Percentiles rank a stretch among this genome's conserved stretches.
phyloP scores from a whole-genome alignment of 148 eudicot genomes.

The Salicornia ramosissima region DNA sequence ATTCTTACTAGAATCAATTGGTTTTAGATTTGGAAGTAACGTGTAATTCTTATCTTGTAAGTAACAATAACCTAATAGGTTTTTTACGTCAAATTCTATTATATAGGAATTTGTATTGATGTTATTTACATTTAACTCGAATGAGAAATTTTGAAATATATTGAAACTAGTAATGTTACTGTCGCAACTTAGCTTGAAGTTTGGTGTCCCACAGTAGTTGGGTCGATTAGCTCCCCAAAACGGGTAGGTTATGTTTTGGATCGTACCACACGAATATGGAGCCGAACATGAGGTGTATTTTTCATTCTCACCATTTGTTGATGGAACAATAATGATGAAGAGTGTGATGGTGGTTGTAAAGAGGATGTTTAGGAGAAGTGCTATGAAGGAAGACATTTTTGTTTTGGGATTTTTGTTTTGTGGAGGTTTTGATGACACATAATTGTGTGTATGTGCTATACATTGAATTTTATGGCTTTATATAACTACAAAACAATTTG shows the following conservation, averaged over 20 bases:
- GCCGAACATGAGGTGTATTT: background rate
- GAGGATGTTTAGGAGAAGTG: background rate
- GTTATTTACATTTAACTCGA: background rate
- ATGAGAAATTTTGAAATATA: background rate
- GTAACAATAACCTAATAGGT: background rate
- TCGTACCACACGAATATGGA: background rate
- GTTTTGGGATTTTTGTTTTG: background rate
- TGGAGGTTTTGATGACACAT: background rate
- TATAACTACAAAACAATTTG: background rate
- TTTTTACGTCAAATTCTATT: background rate
- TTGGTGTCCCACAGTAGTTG: background rate
- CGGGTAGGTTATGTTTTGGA: background rate
- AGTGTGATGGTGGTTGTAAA: background rate
- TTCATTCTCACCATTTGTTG: background rate
- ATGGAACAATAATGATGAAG: background rate
- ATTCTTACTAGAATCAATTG: background rate
- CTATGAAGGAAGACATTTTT: background rate
- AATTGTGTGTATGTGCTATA: background rate
- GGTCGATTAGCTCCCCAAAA: constrained; percentile 2
- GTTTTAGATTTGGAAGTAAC: background rate
- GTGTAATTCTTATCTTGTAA: background rate
- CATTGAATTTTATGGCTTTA: background rate
- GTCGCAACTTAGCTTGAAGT: background rate
- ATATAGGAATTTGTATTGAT: background rate
- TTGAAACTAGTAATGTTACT: background rate